These are phyloP conservation scores for Scheffersomyces quercinus DNA, from an alignment of 1,139 yeast species.

Conservation along the genomic window DNA sequence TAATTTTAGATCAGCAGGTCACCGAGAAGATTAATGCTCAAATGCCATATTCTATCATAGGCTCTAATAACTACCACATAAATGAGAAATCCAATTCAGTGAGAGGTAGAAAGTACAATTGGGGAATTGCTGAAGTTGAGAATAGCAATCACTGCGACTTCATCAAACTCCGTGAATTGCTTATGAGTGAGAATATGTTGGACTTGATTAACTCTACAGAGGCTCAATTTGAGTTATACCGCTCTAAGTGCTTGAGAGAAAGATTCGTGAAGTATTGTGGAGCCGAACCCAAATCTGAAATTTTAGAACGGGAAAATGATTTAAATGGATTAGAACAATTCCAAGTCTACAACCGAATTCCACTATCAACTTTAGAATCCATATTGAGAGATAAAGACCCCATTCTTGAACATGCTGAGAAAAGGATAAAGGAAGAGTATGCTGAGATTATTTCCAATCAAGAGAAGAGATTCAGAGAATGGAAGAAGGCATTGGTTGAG, in stretches of 20 bases:
- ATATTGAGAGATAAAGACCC: constrained; percentile 48
- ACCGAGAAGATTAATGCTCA: constrained; percentile 27
- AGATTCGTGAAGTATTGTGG: constrained; percentile 33
- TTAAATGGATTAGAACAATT: constrained; percentile 18
- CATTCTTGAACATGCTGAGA: constrained; percentile 46
- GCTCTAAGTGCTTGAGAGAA: constrained; percentile 43
- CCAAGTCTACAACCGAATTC: constrained; percentile 35
- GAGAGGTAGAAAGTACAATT: constrained; percentile 65
- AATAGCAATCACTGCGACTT: constrained; percentile 70
- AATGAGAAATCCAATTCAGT: constrained; percentile 40
- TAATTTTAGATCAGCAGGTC: constrained; percentile 45
- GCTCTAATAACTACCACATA: constrained; percentile 39
- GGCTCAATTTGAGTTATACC: constrained; percentile 54
- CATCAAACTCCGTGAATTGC: constrained; percentile 46
- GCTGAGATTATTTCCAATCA: constrained; percentile 51
- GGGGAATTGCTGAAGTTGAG: constrained; percentile 78
- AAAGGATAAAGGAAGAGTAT: constrained; percentile 46
- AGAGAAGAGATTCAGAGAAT: constrained; percentile 62
- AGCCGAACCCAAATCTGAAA: not conserved
- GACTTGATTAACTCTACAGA: constrained; percentile 62
- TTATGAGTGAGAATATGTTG: constrained; percentile 56
- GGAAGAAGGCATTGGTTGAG: constrained; percentile 59
- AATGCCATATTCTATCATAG: constrained; percentile 64
- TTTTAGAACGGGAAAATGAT: constrained; percentile 3
- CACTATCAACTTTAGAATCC: constrained; percentile 37